These are phyloP conservation scores for Microdochium paspali DNA, from an alignment of 2,329 filamentous ascomycete genomes.

Conservation along the genomic window DNA sequence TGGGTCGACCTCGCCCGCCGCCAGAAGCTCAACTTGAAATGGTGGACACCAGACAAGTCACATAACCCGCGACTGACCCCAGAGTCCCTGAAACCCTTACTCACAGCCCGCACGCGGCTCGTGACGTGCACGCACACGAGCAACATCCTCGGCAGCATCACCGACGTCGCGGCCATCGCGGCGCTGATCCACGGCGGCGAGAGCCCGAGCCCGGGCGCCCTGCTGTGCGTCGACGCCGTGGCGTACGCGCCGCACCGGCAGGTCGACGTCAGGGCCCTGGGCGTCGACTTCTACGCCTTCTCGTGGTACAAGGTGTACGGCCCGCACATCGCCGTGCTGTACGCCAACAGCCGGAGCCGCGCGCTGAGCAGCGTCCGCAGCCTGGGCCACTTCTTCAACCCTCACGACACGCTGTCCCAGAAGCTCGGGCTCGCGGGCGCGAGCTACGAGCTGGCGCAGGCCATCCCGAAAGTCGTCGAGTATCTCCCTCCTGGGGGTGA, in stretches of 20 bases:
- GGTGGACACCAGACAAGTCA: slow-evolving; percentile 49
- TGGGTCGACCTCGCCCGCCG: slow-evolving; percentile 61
- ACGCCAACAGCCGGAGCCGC: slow-evolving; percentile 37
- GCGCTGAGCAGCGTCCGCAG: slow-evolving; percentile 13
- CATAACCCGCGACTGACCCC: slow-evolving; percentile 49
- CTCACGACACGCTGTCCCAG: slow-evolving; percentile 46
- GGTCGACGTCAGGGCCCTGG: slow-evolving; percentile 59
- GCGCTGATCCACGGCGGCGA: slow-evolving; percentile 34
- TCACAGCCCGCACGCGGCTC: slow-evolving; percentile 56
- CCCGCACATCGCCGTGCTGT: slow-evolving; percentile 64
- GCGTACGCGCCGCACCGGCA: slow-evolving; percentile 65
- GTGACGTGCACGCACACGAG: slow-evolving; percentile 66
- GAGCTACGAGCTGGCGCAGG: slow-evolving; percentile 60
- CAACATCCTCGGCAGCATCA: slow-evolving; percentile 66
- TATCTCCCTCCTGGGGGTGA: slow-evolving; percentile 40
- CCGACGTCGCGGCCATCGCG: slow-evolving; percentile 48
- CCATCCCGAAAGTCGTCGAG: slow-evolving; percentile 48
- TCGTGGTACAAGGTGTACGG: slow-evolving; percentile 80
- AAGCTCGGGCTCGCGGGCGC: slow-evolving; percentile 60
- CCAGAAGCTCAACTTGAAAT: slow-evolving; percentile 53
- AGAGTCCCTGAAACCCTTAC: slow-evolving; percentile 45
- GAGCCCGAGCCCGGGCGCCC: slow-evolving; percentile 35
- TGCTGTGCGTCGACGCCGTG: slow-evolving; percentile 68
- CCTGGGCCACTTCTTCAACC: slow-evolving; percentile 60
- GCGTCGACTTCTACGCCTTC: slow-evolving; percentile 69